Evolutionary conservation across 495 filamentous ascomycete species (phyloP).

Genomic region (Aspergillus wentii): DNA sequence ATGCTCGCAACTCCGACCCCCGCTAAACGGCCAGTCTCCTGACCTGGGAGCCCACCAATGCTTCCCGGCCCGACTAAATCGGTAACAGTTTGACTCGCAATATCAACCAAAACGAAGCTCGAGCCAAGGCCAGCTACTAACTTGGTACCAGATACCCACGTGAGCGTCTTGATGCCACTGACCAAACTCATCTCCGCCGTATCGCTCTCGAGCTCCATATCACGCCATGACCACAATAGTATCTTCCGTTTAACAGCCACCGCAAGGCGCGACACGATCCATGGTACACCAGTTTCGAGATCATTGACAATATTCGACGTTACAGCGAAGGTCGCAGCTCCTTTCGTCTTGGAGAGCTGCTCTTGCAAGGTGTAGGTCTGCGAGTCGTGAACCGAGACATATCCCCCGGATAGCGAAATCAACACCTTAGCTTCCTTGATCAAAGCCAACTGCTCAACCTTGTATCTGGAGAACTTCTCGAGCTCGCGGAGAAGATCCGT

Average conservation of each 20-base stretch:
- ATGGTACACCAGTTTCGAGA: constrained; percentile 73
- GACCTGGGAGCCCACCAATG: constrained; percentile 60
- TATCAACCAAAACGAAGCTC: constrained; percentile 84
- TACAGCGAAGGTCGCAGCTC: constrained; percentile 84
- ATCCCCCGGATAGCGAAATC: constrained; percentile 81
- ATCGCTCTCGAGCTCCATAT: constrained; percentile 76
- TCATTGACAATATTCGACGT: constrained; percentile 95
- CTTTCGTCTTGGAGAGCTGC: constrained; percentile 73
- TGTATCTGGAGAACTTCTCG: constrained; percentile 85
- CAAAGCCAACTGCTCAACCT: constrained; percentile 87
- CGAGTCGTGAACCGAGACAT: constrained; percentile 84
- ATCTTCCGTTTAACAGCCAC: constrained; percentile 90
- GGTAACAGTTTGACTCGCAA: constrained; percentile 61
- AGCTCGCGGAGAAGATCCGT: constrained; percentile 84
- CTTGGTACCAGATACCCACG: constrained; percentile 82
- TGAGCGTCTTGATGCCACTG: constrained; percentile 75
- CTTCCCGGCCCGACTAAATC: constrained; percentile 79
- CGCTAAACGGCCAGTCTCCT: constrained; percentile 58
- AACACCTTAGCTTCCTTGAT: constrained; percentile 92
- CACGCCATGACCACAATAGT: constrained; percentile 90
- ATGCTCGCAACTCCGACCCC: constrained; percentile 72
- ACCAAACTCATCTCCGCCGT: constrained; percentile 72
- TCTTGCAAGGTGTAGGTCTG: constrained; percentile 77
- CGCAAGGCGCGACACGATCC: constrained; percentile 84
- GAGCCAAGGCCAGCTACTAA: constrained; percentile 83